Conservation (phyloP, 352 stramenopile genomes). For the Pilasporangium apinafurcum region DNA sequence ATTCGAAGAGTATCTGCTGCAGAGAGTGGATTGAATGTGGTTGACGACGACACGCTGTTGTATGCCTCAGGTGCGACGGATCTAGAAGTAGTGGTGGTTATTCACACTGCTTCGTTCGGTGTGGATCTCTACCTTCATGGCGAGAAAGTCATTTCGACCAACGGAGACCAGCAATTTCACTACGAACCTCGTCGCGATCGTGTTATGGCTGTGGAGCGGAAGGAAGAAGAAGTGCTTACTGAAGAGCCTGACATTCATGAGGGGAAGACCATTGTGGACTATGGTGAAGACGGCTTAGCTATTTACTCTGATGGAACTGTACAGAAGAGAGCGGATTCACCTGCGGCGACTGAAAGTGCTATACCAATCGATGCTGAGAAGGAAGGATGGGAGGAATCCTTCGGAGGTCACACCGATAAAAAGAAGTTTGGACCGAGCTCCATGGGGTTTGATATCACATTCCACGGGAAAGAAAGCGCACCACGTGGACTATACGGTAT, state of each 20-base stretch:
- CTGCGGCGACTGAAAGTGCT: constrained; percentile 5
- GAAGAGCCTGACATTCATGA: constrained; percentile 63
- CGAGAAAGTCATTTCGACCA: constrained; percentile 58
- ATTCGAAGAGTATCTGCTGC: constrained; percentile 23
- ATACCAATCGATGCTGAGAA: constrained; percentile 33
- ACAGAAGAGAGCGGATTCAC: constrained; percentile 49
- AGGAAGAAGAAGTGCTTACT: constrained; percentile 14
- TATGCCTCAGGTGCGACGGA: constrained; percentile 2
- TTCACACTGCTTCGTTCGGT: constrained; percentile 45
- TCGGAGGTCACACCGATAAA: constrained; percentile 89
- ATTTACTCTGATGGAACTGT: constrained; percentile 95
- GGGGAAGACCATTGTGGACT: constrained; percentile 94
- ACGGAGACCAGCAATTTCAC: constrained; percentile 62
- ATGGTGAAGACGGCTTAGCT: constrained; percentile 96
- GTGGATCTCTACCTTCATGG: constrained; percentile 64
- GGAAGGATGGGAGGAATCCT: constrained; percentile 94
- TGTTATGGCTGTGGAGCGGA: no score
- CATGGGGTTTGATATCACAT: constrained; percentile 95
- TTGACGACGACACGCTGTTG: constrained; percentile 8
- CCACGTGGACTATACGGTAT: constrained; percentile 93
- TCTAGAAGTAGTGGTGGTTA: constrained; percentile 32
- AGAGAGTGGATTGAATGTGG: constrained; percentile 24
- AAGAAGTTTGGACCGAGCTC: constrained; percentile 87
- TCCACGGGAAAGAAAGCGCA: constrained; percentile 57
- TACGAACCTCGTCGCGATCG: constrained; percentile 79